Conservation (phyloP, 495 filamentous ascomycete species). For the Pyrenula aspistea region DNA sequence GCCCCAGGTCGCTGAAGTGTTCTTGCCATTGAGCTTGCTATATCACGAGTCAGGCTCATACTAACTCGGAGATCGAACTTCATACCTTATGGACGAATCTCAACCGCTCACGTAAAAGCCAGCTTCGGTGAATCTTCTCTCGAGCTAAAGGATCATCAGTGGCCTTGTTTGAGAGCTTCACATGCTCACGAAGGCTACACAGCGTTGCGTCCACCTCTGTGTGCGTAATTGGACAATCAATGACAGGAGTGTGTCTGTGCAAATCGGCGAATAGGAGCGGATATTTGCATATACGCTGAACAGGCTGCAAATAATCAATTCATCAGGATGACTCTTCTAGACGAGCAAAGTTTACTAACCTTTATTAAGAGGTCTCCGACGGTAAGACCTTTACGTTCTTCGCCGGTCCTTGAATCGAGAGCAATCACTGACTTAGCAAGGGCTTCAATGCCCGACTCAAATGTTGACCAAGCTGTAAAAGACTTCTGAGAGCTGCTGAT, state of each 20-base stretch:
- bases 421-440: constrained; percentile 66
- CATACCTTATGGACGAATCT: constrained; percentile 30
- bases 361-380: constrained; percentile 86
- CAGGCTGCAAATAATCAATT: constrained; percentile 47
- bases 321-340: neutral
- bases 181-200: constrained; percentile 55
- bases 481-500: constrained; percentile 54
- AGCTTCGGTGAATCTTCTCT: constrained; percentile 53
- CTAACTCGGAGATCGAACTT: constrained; percentile 7
- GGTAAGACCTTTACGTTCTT: constrained; percentile 61
- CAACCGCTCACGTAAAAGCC: constrained; percentile 68
- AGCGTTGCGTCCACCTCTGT: constrained; percentile 66
- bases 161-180: constrained; percentile 65
- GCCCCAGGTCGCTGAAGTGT: constrained; percentile 45
- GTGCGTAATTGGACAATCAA: constrained; percentile 72
- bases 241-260: constrained; percentile 65
- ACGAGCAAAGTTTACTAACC: constrained; percentile 28
- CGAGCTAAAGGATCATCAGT: constrained; percentile 47
- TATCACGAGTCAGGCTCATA: too few species aligned
- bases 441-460: constrained; percentile 81
- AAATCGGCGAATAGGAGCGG: constrained; percentile 77
- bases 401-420: constrained; percentile 47
- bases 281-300: constrained; percentile 90
- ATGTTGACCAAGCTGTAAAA: constrained; percentile 64
- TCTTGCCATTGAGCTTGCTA: constrained; percentile 1